These are phyloP conservation scores for Pontederia crassipes DNA, from an alignment of 176 grass and related monocot genomes.

Conservation along the genomic window DNA sequence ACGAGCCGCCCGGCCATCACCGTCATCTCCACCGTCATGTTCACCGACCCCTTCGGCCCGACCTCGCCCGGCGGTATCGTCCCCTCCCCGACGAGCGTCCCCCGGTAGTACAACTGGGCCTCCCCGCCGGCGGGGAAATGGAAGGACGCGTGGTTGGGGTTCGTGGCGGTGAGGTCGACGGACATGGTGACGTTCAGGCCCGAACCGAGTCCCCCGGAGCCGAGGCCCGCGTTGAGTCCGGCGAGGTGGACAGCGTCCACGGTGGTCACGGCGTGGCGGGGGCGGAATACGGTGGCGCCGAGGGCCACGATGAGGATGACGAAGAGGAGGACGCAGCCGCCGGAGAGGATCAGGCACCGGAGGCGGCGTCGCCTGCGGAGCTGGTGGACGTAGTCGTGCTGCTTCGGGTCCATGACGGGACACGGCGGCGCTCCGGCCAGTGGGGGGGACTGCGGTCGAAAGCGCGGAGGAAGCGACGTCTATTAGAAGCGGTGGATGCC, in stretches of 20 bases:
- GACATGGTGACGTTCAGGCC: slow-evolving; percentile 31
- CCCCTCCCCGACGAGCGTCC: slow-evolving; percentile 19
- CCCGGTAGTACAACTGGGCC: slow-evolving; percentile 24
- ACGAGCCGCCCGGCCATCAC: slow-evolving; percentile 29
- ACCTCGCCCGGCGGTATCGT: slow-evolving; percentile 27
- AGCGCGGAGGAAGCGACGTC: background rate
- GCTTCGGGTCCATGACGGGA: slow-evolving; percentile 15
- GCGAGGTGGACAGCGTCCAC: slow-evolving; percentile 28
- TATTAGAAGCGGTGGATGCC: background rate
- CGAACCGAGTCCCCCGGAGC: slow-evolving; percentile 16
- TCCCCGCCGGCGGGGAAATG: slow-evolving; percentile 21
- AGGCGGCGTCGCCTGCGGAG: background rate
- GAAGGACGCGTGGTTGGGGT: slow-evolving; percentile 39
- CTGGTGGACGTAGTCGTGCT: background rate
- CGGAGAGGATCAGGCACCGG: slow-evolving; percentile 3
- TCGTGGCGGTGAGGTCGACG: slow-evolving; percentile 22
- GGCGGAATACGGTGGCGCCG: slow-evolving; percentile 26
- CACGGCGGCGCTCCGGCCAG: background rate
- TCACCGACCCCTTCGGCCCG: slow-evolving; percentile 14
- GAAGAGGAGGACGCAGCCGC: slow-evolving; percentile 7
- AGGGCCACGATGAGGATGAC: slow-evolving; percentile 24
- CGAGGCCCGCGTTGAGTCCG: slow-evolving; percentile 14
- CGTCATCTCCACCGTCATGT: slow-evolving; percentile 13
- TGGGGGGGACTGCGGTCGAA: background rate
- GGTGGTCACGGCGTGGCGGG: slow-evolving; percentile 23